A percentile compares a stretch with the other conserved stretches of the same genome.
Evolutionary conservation across 768 basidiomycete genomes (phyloP).

Genomic region (Suillus decipiens): DNA sequence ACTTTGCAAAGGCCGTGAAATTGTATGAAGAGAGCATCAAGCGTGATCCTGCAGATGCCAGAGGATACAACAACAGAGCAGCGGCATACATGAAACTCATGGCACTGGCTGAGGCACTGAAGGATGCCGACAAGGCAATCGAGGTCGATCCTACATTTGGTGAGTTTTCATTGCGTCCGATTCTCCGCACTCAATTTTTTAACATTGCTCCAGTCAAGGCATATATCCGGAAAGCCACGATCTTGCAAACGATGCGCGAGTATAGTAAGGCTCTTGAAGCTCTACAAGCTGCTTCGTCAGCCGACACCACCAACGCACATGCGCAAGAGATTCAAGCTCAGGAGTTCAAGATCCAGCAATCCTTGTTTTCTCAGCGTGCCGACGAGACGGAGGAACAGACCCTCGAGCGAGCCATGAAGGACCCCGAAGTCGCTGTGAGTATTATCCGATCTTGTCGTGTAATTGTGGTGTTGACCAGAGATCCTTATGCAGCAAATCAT

Average conservation of each 20-base stretch:
- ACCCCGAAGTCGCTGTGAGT: constrained; percentile 92
- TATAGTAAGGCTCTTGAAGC: constrained; percentile 86
- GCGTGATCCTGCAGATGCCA: constrained; percentile 85
- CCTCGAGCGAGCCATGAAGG: constrained; percentile 91
- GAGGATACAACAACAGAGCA: constrained; percentile 98
- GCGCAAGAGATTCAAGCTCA: constrained; percentile 79
- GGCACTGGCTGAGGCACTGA: constrained; percentile 93
- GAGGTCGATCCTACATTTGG: constrained; percentile 85
- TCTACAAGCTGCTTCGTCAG: constrained; percentile 71
- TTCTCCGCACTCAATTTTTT: neutral
- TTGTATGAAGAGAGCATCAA: constrained; percentile 96
- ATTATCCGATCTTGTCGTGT: constrained; percentile 3
- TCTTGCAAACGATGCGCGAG: constrained; percentile 90
- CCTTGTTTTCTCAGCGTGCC: constrained; percentile 74
- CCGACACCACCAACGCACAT: constrained; percentile 83
- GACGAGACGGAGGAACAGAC: constrained; percentile 93
- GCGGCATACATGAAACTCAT: constrained; percentile 94
- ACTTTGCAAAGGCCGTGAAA: constrained; percentile 91
- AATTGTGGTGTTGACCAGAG: constrained; percentile 9
- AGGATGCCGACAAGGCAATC: constrained; percentile 94
- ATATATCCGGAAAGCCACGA: constrained; percentile 88
- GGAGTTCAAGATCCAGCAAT: constrained; percentile 79
- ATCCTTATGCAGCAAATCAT: constrained; percentile 65
- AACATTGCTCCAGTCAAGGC: constrained; percentile 67
- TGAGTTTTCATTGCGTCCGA: constrained; percentile 34